Base-by-base conservation (phyloP, 352 stramenopile species). In the Pythium sp. region DNA sequence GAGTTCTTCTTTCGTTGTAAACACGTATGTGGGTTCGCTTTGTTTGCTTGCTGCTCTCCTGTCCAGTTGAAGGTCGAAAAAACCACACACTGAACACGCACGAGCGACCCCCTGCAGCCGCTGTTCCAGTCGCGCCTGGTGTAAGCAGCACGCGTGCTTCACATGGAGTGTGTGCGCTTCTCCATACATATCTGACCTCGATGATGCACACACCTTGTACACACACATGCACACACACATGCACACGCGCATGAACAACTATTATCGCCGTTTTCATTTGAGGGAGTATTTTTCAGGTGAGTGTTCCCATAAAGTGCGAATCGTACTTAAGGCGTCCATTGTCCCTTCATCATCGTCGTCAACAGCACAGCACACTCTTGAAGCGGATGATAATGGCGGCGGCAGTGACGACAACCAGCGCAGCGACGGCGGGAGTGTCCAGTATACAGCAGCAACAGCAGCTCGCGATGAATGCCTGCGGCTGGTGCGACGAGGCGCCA, bases 401-500 rank as follows among this genome's bases (percentile, higher is more conserved):
- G 43, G 18, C 15, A 22, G 43, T 49, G 43, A 22, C 43, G 43
- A 49, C 43, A 49, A 20, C 43, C 43, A 59, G 30, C 28, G 3
- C 6, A 20, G 18, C 14, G 18, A 7, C 15, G 20, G 9, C 1
- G 30, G 20, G 20, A 12, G 43, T 20, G 43, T 24, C 59, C 11
- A 65, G 24, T 11, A 41, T 46, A 8, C 38, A 57, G 38, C 59
- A 64, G 22, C 36, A 55, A n/a, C 58, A 64, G 26, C 58, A 55
- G 59, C 46, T 56, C 38, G 59, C 38, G 11, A 62, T 36, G 49
- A 47, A 65, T 38, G 9, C 26, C 7, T 84, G 77, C 58, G 60
- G 68, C 2, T 84, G 77, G 77, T 84, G 77, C 43, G 71, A 62
- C 46, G 75, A 82, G 18, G 62, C 49, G 43, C 68, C 72, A 34